Evolutionary conservation across 345 rosid species (phyloP), one percentile per base, ranked within the genome.

Genomic region (Aquilaria yunnanensis): DNA sequence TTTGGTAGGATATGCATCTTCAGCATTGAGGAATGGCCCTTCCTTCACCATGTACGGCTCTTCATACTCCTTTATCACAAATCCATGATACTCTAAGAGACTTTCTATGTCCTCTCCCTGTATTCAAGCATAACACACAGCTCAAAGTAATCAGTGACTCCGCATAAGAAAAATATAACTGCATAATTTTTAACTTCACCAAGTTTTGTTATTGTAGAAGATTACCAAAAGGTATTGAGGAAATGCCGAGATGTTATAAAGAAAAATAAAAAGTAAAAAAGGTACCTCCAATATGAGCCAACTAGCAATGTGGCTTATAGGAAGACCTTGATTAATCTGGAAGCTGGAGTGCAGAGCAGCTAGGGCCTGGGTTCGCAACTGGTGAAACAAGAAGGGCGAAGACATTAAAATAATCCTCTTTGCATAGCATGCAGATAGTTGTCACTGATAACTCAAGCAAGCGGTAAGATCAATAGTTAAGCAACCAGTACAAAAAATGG

Each of bases 281-380:
- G 69, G 37, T 80, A 86, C 97, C 97, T 94, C 99, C 80, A 90
- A 83, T 51, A 85, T 97, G 66, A 94, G 86, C 99, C 99, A 94
- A 72, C 74, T 73, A 49, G 96, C 85, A 66, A 74, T 78, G 72
- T 67, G 82, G 56, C 82, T 66, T 60, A 94, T 79, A 64, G 99
- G 99, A 67, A 88, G 79, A 74, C 99, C 99, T 81, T 90, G 96
- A 68, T 82, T 90, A 77, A 51, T 81, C 80, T 74, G 97, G 57
- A 94, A 83, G 70, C 91, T 87, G 75, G 82, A 70, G 77, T 88
- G 90, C 62, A 94, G 81, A 50, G 96, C 86, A 70, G 97, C 92
- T 65, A 94, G 88, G 48, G 96, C 97, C 72, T 82, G 96, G 68
- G 96, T 85, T 68, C 96, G 80, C 65, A 94, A 69, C 99, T 94